Evolutionary conservation across 495 filamentous ascomycete species (phyloP), one percentile per base, ranked within the genome.

Genomic region (Penicillium diatomitis): DNA sequence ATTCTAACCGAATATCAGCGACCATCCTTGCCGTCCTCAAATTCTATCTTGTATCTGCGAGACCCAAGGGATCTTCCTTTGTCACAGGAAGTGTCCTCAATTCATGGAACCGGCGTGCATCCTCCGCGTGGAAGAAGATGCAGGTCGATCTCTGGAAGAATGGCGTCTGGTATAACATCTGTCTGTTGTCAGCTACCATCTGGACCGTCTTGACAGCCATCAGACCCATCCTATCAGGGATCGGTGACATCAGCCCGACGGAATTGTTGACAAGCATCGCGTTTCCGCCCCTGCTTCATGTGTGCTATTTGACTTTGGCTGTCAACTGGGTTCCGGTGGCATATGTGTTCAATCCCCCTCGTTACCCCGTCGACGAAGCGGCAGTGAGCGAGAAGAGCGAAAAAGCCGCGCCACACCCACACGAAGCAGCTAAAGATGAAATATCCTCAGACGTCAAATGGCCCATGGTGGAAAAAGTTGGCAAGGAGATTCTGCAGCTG

Each of bases 81-180:
- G 62, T 70, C 3, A 70, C 67, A 1, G 67, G 67, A 10, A 70
- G 66, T 49, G 62, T 44, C 0, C 57, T 50, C 1, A 68, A 70
- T 38, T 53, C 62, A 2, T 54, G 57, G 60, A 60, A 66, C 46
- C 50, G 31, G 36, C 43, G 33, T 38, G 39, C 49, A 10, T 48
- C 37, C 28, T 55, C 50, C 2, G 27, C 38, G 1, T 60, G 29
- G 31, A 53, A 41, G 43, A 51, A 41, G 36, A 29, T 58, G 4
- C 50, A 54, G 38, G 42, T 46, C 11, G 56, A 66, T 32, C 31
- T 57, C 3, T 55, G 52, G 50, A 44, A 54, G 8, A 62, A 61
- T n/a, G 56, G 62, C 9, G 46, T 66, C 29, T 33, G 60, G 10
- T 53, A 50, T 34, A 61, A 56, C 35, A 29, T 61, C 0, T n/a